A percentile compares a stretch with the other conserved stretches of the same genome.
Evolutionary conservation across 2,329 filamentous ascomycete species (phyloP).

Genomic region (Neopestalotiopsis sp.): DNA sequence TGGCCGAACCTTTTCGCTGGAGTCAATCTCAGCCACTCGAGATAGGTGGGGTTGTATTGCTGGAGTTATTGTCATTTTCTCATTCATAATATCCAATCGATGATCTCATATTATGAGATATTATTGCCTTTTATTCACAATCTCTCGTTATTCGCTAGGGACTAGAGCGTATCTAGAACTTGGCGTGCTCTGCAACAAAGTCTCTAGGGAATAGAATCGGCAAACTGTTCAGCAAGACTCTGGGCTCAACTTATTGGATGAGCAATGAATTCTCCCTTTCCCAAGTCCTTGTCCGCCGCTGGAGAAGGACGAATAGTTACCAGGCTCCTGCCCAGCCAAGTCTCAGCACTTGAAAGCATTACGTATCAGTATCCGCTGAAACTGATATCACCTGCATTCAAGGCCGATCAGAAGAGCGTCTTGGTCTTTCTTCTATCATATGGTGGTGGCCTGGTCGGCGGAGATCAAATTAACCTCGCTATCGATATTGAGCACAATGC

Average conservation of each 20-base stretch:
- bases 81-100: neutral
- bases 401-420: conserved; percentile 68
- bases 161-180: no score
- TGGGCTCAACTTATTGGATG: neutral
- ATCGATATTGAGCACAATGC: conserved; percentile 70
- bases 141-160: neutral
- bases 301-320: conserved; percentile 82
- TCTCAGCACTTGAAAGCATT: conserved; percentile 74
- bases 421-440: conserved; percentile 93
- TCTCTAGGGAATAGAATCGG: no score
- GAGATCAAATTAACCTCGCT: conserved; percentile 78
- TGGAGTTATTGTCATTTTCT: neutral
- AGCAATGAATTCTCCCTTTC: conserved; percentile 72
- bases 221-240: neutral
- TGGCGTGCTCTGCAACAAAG: no score
- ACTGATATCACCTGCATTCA: conserved; percentile 79
- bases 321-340: conserved; percentile 71
- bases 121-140: neutral
- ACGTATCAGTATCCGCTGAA: conserved; percentile 96
- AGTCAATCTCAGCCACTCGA: neutral
- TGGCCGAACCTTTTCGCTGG: neutral
- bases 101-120: neutral
- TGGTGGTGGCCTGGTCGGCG: conserved; percentile 89
- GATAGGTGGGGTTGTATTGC: neutral
- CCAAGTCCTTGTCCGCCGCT: conserved; percentile 72